Base-by-base conservation (phyloP, 2,329 filamentous ascomycete species). In the Fusarium sp. region DNA sequence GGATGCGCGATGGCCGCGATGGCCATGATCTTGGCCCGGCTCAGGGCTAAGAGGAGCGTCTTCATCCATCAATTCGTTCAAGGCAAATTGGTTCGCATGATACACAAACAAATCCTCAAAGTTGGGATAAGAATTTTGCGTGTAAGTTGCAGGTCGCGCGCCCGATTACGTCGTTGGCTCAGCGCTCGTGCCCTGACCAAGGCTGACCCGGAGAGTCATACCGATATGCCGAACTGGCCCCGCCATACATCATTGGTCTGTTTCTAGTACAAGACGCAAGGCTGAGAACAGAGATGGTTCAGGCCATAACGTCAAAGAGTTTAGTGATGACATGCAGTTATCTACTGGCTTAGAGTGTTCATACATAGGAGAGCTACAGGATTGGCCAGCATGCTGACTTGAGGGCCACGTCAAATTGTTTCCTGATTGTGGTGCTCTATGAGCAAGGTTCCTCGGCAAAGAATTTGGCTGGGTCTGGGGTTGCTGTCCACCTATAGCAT, bases 21-120 rank as follows among this genome's bases (percentile, higher is more conserved):
- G 57, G 42, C 71, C 64, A 64, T 75, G 72, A 63, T 73, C 72
- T 64, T 68, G 70, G 42, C 69, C 65, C 65, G 44, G 47, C 22
- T 68, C 72, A 26, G 74, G 66, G 66, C 70, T 73, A 22, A 66
- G 51, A 35, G 69, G 66, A 69, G 74, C 68, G 64, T 78, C 78
- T 63, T 81, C 73, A 49, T 80, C 80, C 80, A 80, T 80, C 66
- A 69, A 69, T 73, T 31, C 58, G 48, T 44, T 71, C 49, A 75
- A 12, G 38, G 52, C 44, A 28, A 48, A 38, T 41, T 62, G 31
- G 38, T 52, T 72, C 60, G 72, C 77, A 79, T 79, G 62, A 39
- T 72, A 72, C 41, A 24, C 56, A 35, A 59, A 56, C 28, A 61
- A 44, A 31, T 38, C 52, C 54, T n/a, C 39, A 56, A 58, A 31